A percentile compares a stretch with the other conserved stretches of the same genome.
These are phyloP conservation scores for Boletus vermiculosoides DNA, from an alignment of 768 basidiomycete genomes.

Conservation along the genomic window DNA sequence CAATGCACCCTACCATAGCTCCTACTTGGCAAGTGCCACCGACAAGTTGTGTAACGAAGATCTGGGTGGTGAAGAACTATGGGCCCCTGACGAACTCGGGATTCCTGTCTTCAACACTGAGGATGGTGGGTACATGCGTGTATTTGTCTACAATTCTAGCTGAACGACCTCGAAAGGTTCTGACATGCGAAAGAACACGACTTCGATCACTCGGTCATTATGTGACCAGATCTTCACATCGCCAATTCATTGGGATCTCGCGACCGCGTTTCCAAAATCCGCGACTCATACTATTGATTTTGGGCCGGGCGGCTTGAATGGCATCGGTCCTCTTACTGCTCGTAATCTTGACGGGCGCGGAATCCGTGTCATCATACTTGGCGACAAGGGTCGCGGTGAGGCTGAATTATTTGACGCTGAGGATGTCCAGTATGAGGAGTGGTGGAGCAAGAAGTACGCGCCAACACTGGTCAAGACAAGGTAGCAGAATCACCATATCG, in stretches of 20 bases:
- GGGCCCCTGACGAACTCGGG: constrained; percentile 63
- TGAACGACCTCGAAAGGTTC: constrained; percentile 53
- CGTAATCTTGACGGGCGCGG: constrained; percentile 93
- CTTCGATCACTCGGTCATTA: constrained; percentile 81
- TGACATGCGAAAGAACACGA: constrained; percentile 69
- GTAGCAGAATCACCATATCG: constrained; percentile 37
- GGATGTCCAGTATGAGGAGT: constrained; percentile 71
- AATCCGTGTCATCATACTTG: constrained; percentile 83
- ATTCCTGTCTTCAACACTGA: constrained; percentile 94
- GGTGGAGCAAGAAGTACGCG: constrained; percentile 89
- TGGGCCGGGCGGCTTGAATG: constrained; percentile 91
- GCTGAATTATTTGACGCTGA: constrained; percentile 77
- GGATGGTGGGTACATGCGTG: constrained; percentile 58
- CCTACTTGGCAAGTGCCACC: constrained; percentile 72
- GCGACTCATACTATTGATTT: constrained; percentile 97
- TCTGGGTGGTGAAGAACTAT: constrained; percentile 74
- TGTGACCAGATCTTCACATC: constrained; percentile 92
- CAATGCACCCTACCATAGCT: constrained; percentile 93
- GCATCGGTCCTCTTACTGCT: constrained; percentile 88
- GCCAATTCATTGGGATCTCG: constrained; percentile 91
- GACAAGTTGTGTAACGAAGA: constrained; percentile 77
- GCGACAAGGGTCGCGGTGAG: constrained; percentile 87
- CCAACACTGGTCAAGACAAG: constrained; percentile 87
- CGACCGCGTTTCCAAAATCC: constrained; percentile 83
- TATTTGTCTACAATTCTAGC: constrained; percentile 20